Evolutionary conservation across 139 green algal genomes (phyloP), one percentile per base, ranked within the genome.

Genomic region (Pedinophyceae sp.): DNA sequence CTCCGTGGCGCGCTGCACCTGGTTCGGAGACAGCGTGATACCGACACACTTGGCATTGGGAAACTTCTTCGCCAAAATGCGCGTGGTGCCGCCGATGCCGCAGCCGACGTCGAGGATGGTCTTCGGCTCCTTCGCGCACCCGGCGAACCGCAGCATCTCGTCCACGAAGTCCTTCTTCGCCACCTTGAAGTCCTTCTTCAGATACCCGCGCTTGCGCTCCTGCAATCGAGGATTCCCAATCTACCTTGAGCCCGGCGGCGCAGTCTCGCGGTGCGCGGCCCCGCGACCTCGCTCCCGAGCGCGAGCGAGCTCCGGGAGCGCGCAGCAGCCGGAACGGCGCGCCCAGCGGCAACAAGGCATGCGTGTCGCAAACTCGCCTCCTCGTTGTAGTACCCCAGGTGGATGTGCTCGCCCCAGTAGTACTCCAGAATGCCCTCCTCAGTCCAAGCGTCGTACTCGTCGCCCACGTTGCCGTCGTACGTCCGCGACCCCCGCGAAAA

Each of bases 391-490:
- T 88, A 88, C 2, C 88, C 88, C 46, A 96, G 58, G 55, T 96
- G 88, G 54, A 96, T 96, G 71, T 96, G 88, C 59, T 96, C 88
- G 7, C 88, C 88, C 88, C 88, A 96, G 54, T 89, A 89, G 62
- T 85, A 76, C 60, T 89, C 80, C 20, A 89, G 61, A n/a, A 89
- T 69, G 56, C 81, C 81, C 61, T 89, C 81, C 26, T 86, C 58
- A 2, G 86, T 94, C 88, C 88, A 96, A 25, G 76, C 75, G 58
- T 96, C 83, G 56, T 96, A 96, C 60, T 93, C 85, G 20, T 88
- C 49, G 10, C 86, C 86, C 19, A 96, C 88, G 40, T 91, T 94
- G 50, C 65, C 68, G 38, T 86, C 57, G 60, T 94, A 94, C 1
- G 73, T 58, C 5, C 85, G 65, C 1, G 78, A 88, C 1, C n/a